Base-by-base conservation (phyloP, 257 asterid genomes). In the Gardenia jasminoides region DNA sequence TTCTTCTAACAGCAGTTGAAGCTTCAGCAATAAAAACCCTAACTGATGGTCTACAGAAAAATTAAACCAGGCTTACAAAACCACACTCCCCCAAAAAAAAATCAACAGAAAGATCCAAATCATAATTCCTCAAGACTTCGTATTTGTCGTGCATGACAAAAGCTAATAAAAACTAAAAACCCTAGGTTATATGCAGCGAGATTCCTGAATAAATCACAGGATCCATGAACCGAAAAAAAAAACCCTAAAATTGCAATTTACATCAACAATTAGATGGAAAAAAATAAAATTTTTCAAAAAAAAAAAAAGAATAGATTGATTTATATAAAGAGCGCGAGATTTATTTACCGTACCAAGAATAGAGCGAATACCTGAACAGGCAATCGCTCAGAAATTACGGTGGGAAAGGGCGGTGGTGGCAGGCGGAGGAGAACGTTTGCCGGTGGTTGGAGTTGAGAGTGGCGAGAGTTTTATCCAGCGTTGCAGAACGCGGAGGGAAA, bases 11-110 rank as follows among this genome's bases (percentile, higher is more conserved):
- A 16, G 33, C 66, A 52, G 3, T 52, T 30, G 19, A 1, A 15
- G 50, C 28, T 75, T 75, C 78, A 10, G 79, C 44, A n/a, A 59
- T 43, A 75, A 61, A 64, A 76, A 17, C 26, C 11, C 24, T n/a
- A 31, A 22, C 4, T 39, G n/a, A 36, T 50, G 62, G 43, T 43
- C 12, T 52, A 62, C 13, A 3, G 44, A 59, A 13, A 36, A 39
- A 6, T 28, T 0, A 30, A 74, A 47, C 17, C 64, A 28, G 26
- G 36, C 44, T 5, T 15, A 47, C 1, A 7, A 3, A 9, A 48
- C 43, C 22, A 33, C 30, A 70, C 1, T 12, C 15, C 4, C 16
- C 8, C 17, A 15, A 12, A 52, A 15, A 15, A 2, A 52, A 56
- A 54, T 54, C 1, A 19, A 54, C 20, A 54, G 6, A 67, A 39